Percentiles rank a stretch among this genome's conserved stretches.
Evolutionary conservation across 1,284 basidiomycete genomes (phyloP).

Genomic region (Vanrija sp.): DNA sequence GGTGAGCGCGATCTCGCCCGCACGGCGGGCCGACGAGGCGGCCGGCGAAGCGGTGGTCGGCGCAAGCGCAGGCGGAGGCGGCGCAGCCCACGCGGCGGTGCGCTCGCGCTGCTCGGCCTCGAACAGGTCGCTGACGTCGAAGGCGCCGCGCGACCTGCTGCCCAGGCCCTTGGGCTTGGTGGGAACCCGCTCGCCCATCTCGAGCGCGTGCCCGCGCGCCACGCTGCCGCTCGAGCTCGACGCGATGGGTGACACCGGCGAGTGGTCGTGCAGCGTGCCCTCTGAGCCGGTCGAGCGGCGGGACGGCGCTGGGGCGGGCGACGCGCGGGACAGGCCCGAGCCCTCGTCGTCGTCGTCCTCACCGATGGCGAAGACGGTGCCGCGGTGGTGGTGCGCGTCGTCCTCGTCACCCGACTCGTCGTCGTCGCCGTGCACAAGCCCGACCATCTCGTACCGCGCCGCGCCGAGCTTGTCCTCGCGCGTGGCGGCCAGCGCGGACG

Average conservation of each 20-base stretch:
- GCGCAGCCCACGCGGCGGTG: background rate
- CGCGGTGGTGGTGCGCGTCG: background rate
- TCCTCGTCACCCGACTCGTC: conserved; percentile 17
- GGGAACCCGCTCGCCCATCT: conserved; percentile 15
- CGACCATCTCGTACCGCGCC: conserved; percentile 38
- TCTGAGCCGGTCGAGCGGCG: conserved; percentile 55
- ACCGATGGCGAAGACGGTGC: conserved; percentile 22
- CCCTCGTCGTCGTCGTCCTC: conserved; percentile 29
- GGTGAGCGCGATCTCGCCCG: conserved; percentile 28
- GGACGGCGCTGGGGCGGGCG: conserved; percentile 3
- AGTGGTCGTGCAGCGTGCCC: conserved; percentile 59
- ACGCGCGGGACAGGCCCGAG: conserved; percentile 1
- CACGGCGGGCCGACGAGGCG: conserved; percentile 1
- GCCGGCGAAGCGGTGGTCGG: background rate
- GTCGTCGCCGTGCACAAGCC: conserved; percentile 13
- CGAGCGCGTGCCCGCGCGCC: conserved; percentile 4
- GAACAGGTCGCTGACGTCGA: conserved; percentile 16
- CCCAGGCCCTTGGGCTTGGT: background rate
- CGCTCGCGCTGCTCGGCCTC: conserved; percentile 3
- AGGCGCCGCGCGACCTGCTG: conserved; percentile 16
- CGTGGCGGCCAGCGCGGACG: conserved; percentile 17
- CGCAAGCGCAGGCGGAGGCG: background rate
- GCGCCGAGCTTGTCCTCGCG: conserved; percentile 12
- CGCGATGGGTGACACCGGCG: conserved; percentile 36
- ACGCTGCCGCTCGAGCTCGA: background rate